Evolutionary conservation across 805 yeast species (phyloP).

Genomic region (Hanseniaspora nectarophila): DNA sequence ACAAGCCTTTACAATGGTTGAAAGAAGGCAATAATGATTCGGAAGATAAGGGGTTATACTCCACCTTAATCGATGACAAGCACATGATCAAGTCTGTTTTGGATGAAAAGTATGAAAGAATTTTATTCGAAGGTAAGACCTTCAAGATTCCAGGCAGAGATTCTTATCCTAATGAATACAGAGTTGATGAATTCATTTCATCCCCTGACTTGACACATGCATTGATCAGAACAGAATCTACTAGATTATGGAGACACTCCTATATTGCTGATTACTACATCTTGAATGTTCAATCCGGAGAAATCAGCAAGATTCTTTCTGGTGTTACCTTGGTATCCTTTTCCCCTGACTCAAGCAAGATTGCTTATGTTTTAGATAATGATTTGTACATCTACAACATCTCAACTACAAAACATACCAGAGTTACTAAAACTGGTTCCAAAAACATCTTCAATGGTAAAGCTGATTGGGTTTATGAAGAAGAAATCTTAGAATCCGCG

Average conservation of each 20-base stretch:
- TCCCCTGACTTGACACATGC: constrained; percentile 56
- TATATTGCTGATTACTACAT: constrained; percentile 35
- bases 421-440: constrained; percentile 61
- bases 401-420: constrained; percentile 25
- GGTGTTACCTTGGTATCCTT: constrained; percentile 44
- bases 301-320: constrained; percentile 25
- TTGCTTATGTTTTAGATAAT: constrained; percentile 59
- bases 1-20: constrained; percentile 60
- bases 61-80: constrained; percentile 36
- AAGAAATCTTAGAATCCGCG: constrained; percentile 65
- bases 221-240: constrained; percentile 47
- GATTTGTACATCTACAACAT: constrained; percentile 50
- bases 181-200: constrained; percentile 45
- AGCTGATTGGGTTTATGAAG: constrained; percentile 93
- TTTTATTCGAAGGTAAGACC: constrained; percentile 39
- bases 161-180: constrained; percentile 29
- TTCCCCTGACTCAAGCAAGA: constrained; percentile 57
- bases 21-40: constrained; percentile 36
- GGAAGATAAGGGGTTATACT: constrained; percentile 57
- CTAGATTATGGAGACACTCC: constrained; percentile 49
- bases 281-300: constrained; percentile 26
- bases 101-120: constrained; percentile 34
- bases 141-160: constrained; percentile 29
- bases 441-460: constrained; percentile 66
- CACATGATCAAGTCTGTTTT: constrained; percentile 44